Evolutionary conservation across 169 alveolate genomes (phyloP).

Genomic region (Hammondia hammondi): DNA sequence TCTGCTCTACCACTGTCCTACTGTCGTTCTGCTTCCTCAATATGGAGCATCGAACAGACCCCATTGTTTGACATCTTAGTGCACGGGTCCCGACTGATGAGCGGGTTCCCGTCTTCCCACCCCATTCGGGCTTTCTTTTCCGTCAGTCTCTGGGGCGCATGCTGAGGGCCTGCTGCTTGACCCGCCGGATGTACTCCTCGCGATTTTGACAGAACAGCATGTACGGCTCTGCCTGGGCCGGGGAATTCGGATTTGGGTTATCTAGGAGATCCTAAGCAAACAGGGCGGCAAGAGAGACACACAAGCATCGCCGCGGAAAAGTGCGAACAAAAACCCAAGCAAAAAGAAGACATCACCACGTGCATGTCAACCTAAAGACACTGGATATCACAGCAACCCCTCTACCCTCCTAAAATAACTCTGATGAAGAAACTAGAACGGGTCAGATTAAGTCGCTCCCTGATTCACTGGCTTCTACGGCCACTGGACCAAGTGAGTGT

Average conservation of each 20-base stretch:
- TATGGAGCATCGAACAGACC: no score
- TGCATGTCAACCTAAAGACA: no score
- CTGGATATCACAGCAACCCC: no score
- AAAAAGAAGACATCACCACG: neutral
- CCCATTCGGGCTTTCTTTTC: neutral
- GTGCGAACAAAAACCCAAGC: neutral
- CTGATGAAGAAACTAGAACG: neutral
- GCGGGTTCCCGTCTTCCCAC: neutral
- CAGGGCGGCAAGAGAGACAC: no score
- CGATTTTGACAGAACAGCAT: slow-evolving; percentile 91
- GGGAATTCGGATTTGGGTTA: slow-evolving; percentile 96
- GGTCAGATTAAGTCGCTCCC: neutral
- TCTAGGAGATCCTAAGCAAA: slow-evolving; percentile 92
- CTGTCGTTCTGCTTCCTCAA: no score
- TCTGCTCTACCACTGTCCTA: no score
- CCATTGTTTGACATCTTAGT: no score
- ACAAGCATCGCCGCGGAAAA: no score
- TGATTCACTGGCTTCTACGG: no score
- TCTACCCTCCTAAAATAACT: no score
- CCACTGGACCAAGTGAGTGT: neutral
- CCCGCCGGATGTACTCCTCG: slow-evolving; percentile 86
- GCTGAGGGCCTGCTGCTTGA: slow-evolving; percentile 69
- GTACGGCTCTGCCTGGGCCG: slow-evolving; percentile 97
- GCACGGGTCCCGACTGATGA: neutral
- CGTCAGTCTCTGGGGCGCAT: slow-evolving; percentile 70